A percentile compares a stretch with the other conserved stretches of the same genome.
Conservation (phyloP, 352 stramenopile genomes). For the Phytopythium cucurbitacearum region DNA sequence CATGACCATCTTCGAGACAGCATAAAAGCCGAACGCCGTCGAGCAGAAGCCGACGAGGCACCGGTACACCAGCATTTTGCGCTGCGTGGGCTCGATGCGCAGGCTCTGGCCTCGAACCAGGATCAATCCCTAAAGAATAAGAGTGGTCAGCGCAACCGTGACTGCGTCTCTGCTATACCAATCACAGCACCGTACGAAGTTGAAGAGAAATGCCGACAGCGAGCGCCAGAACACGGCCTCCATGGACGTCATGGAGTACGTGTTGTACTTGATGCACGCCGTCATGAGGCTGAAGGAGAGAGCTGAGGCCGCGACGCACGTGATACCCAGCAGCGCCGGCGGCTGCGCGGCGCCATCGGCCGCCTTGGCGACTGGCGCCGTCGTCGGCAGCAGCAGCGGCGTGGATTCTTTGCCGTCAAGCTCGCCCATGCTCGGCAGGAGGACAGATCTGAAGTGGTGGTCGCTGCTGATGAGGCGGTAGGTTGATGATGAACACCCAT, state of each 20-base stretch:
- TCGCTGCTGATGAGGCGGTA: background rate
- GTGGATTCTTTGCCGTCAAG: conserved; percentile 7
- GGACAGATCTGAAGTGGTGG: no score
- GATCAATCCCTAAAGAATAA: conserved; percentile 1
- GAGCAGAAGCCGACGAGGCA: conserved; percentile 55
- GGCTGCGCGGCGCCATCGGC: conserved; percentile 11
- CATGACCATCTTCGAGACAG: conserved; percentile 69
- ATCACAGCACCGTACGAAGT: conserved; percentile 12
- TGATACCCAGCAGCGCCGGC: conserved; percentile 52
- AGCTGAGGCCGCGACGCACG: conserved; percentile 50
- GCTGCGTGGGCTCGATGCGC: conserved; percentile 29
- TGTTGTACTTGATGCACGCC: conserved; percentile 71
- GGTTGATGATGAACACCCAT: no score
- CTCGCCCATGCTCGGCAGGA: conserved; percentile 1
- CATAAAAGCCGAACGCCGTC: conserved; percentile 68
- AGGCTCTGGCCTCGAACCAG: conserved; percentile 26
- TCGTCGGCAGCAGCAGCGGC: conserved; percentile 9
- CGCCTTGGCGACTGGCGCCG: background rate
- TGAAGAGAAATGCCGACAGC: conserved; percentile 41
- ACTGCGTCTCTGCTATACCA: background rate
- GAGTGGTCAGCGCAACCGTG: background rate
- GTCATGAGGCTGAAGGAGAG: conserved; percentile 80
- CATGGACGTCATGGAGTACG: conserved; percentile 65
- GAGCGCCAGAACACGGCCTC: conserved; percentile 76
- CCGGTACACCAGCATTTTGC: conserved; percentile 47